phyloP scores from a whole-genome alignment of 2,329 filamentous ascomycete genomes.

The Ceratocystiopsis minuta region DNA sequence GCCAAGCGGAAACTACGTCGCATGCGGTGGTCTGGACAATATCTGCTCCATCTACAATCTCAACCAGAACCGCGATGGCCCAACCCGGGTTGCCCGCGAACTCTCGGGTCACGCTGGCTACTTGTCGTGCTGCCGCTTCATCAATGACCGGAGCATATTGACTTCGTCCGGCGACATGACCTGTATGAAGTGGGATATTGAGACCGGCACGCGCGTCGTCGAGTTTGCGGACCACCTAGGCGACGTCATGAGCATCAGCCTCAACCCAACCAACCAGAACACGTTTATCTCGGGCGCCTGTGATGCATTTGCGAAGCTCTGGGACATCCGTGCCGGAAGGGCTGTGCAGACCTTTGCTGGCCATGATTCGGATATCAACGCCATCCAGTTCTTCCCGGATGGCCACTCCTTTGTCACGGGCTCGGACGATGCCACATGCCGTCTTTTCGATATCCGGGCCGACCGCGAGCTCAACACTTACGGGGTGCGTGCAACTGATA shows the following conservation, averaged over 20 bases:
- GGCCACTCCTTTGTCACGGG: slow-evolving; percentile 96
- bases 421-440: slow-evolving; percentile 92
- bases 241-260: slow-evolving; percentile 99
- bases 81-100: slow-evolving; percentile 86
- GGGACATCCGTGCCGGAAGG: slow-evolving; percentile 97
- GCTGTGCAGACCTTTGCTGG: slow-evolving; percentile 97
- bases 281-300: slow-evolving; percentile 98
- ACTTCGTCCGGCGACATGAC: slow-evolving; percentile 99
- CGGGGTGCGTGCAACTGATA: slow-evolving; percentile 30
- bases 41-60: slow-evolving; percentile 99
- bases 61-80: slow-evolving; percentile 84
- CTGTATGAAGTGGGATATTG: slow-evolving; percentile 99
- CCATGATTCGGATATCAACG: slow-evolving; percentile 98
- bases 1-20: slow-evolving; percentile 93
- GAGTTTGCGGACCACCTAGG: slow-evolving; percentile 97
- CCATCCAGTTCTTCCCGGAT: slow-evolving; percentile 98
- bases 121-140: slow-evolving; percentile 94
- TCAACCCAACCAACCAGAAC: slow-evolving; percentile 98
- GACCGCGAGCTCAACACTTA: slow-evolving; percentile 62
- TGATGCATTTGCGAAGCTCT: slow-evolving; percentile 94
- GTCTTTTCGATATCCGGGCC: slow-evolving; percentile 92
- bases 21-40: slow-evolving; percentile 96
- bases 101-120: slow-evolving; percentile 95
- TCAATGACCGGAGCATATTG: slow-evolving; percentile 93
- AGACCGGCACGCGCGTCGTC: slow-evolving; percentile 90